phyloP scores from a whole-genome alignment of 2,329 filamentous ascomycete genomes.

The Remersonia thermophila region DNA sequence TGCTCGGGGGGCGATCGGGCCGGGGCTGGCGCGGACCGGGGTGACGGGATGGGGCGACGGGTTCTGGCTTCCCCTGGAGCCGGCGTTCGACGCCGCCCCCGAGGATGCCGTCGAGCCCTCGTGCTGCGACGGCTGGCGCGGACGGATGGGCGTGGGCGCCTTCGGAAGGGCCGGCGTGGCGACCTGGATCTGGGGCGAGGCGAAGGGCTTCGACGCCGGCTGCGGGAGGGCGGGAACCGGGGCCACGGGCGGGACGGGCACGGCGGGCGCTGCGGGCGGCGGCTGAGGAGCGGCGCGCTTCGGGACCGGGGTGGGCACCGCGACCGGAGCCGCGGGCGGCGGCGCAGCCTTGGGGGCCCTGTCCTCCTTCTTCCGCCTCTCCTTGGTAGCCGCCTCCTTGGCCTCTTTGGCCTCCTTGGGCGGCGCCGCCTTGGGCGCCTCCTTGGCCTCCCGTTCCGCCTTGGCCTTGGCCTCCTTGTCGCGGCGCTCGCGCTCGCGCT shows the following conservation, averaged over 20 bases:
- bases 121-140: constrained; percentile 69
- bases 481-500: constrained; percentile 36
- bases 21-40: constrained; percentile 53
- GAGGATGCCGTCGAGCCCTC: constrained; percentile 58
- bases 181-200: constrained; percentile 68
- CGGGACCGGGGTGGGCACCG: constrained; percentile 24
- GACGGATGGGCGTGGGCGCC: constrained; percentile 64
- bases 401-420: constrained; percentile 27
- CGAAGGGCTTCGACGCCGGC: constrained; percentile 46
- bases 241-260: constrained; percentile 32
- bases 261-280: constrained; percentile 22
- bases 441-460: constrained; percentile 59
- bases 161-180: constrained; percentile 76
- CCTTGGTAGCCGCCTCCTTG: constrained; percentile 32
- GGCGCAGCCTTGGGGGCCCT: constrained; percentile 30
- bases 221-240: constrained; percentile 44
- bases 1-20: constrained; percentile 52
- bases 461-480: constrained; percentile 43
- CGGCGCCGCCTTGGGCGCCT: constrained; percentile 45
- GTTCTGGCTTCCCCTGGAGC: constrained; percentile 40
- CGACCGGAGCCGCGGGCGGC: constrained; percentile 24
- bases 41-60: constrained; percentile 49
- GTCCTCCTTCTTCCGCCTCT: constrained; percentile 33
- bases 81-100: constrained; percentile 50
- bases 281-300: constrained; percentile 32